These are phyloP conservation scores for Breviolum minutum DNA, from an alignment of 73 alveolate species.

Conservation along the genomic window DNA sequence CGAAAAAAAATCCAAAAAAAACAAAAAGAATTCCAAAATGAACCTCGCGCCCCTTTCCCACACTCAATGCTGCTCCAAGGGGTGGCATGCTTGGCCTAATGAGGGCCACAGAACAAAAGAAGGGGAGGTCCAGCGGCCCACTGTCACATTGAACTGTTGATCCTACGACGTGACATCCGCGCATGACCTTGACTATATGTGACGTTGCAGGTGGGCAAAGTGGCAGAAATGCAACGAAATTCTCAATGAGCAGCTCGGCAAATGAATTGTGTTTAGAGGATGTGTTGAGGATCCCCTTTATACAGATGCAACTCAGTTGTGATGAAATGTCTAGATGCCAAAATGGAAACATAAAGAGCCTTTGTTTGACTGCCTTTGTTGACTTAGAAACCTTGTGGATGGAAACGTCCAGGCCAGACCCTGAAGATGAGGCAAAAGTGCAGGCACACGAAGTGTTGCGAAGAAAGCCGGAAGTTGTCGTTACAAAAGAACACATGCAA, in stretches of 20 bases:
- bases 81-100: slow-evolving; percentile 91
- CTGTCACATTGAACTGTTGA: not conserved
- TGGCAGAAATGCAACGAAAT: slow-evolving; percentile 93
- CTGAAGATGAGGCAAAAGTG: slow-evolving; percentile 12
- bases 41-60: not conserved
- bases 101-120: slow-evolving; percentile 91
- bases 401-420: slow-evolving; percentile 33
- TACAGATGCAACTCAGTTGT: not conserved
- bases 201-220: slow-evolving; percentile 80
- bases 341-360: too few species aligned
- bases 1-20: too few species aligned
- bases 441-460: not conserved
- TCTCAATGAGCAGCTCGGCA: slow-evolving; percentile 68
- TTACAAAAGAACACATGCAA: not conserved
- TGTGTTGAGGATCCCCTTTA: not conserved
- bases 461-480: too few species aligned
- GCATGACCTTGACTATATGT: not conserved
- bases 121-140: slow-evolving; percentile 42
- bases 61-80: not conserved
- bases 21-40: too few species aligned
- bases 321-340: too few species aligned
- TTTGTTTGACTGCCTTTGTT: too few species aligned
- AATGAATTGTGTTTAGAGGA: not conserved
- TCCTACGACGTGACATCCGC: not conserved
- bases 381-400: too few species aligned